These are phyloP conservation scores for Spatholobus suberectus DNA, from an alignment of 306 rosid genomes.

Conservation along the genomic window DNA sequence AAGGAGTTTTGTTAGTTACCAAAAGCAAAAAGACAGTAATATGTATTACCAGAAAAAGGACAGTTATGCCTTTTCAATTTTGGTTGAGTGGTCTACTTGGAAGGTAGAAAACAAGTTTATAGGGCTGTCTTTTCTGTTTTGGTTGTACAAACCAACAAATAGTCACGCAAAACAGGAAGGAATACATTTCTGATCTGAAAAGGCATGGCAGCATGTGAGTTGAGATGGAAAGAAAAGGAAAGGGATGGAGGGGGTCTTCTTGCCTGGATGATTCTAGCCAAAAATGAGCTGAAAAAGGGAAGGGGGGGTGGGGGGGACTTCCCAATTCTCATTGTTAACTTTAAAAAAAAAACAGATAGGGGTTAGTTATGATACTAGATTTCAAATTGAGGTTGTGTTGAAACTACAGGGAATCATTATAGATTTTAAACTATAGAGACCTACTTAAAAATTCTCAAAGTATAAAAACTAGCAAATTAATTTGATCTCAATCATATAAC, in stretches of 20 bases:
- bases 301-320: too few relatives aligned
- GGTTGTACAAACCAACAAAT: neutral
- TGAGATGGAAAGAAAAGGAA: neutral
- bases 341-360: neutral
- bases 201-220: neutral
- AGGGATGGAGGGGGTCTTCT: neutral
- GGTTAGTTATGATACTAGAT: neutral
- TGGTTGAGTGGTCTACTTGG: too few relatives aligned
- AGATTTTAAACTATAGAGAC: neutral
- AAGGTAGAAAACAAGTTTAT: neutral
- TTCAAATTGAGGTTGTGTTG: neutral
- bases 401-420: neutral
- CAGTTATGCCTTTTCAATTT: too few relatives aligned
- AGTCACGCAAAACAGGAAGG: neutral
- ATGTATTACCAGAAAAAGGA: too few relatives aligned
- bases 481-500: neutral
- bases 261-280: neutral
- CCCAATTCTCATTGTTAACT: neutral
- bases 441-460: neutral
- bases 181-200: neutral
- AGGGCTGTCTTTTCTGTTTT: neutral
- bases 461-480: neutral
- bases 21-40: too few relatives aligned
- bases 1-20: too few relatives aligned
- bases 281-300: neutral